Base-by-base conservation (phyloP, 371 early-diverging fungal genomes). In the Circinella umbellata region DNA sequence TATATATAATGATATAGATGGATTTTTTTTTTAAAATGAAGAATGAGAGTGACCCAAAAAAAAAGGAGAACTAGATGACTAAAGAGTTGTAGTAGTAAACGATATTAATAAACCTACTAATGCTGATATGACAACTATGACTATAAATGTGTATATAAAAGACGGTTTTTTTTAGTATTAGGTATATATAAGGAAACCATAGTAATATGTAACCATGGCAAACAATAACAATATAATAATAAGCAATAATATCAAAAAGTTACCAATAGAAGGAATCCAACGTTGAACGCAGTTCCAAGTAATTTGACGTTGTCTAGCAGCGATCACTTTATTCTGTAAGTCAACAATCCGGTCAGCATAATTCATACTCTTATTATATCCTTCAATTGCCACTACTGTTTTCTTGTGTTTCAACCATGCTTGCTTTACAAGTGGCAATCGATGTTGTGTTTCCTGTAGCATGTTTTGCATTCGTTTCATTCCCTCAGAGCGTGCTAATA, bases 211-310 rank as follows among this genome's bases (percentile, higher is more conserved):
- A 27, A 27, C 27, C 27, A 27, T 27, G 27, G 27, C 27, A 42
- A 42, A 42, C 11, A 42, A 42, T 9, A 11, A 42, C 42, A 3
- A 42, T 42, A 11, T 42, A 42, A 42, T 42, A 42, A 42, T 42
- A 42, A 10, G 4, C 39, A 10, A 6, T 6, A 6, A 39, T 39
- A 39, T 39, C 4, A 42, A 11, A 42, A 42, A 9, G 3, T 1
- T 70, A 70, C 70, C 70, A 20, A 34, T 61, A 38, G 70, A 47
- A 4, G 57, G 54, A 14, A 65, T 59, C 70, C 70, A 70, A 17
- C 51, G 59, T 18, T 66, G 59, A 27, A 70, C 15, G 27, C 62
- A 62, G 46, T 38, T 51, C 70, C 70, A 70, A 10, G 61, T 38
- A 11, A 61, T 42, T 42, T 70, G 66, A 42, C 66, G 49, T 66